A percentile compares a stretch with the other conserved stretches of the same genome.
Conservation (phyloP, 2,329 filamentous ascomycete species). For the Chrysosporium keratinophilum region DNA sequence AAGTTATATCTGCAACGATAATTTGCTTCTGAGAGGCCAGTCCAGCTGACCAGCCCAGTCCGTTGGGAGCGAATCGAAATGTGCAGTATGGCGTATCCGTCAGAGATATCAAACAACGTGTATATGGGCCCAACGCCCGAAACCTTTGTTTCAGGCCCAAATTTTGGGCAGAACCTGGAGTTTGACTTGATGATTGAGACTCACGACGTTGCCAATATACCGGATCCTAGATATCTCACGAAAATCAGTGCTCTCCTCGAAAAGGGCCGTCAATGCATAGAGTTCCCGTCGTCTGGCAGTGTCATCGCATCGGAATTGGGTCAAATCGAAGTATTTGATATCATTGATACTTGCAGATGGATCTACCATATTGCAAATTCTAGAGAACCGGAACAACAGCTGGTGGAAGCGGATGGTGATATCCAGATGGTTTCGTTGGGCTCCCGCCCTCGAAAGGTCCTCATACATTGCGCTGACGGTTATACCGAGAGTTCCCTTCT, state of each 20-base stretch:
- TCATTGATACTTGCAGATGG: conserved; percentile 81
- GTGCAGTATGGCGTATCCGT: conserved; percentile 82
- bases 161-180: conserved; percentile 43
- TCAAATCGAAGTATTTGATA: conserved; percentile 68
- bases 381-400: conserved; percentile 17
- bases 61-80: conserved; percentile 84
- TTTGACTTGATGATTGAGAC: conserved; percentile 85
- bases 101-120: conserved; percentile 80
- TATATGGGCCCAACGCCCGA: conserved; percentile 77
- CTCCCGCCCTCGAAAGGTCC: conserved; percentile 53
- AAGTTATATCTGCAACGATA: conserved; percentile 21
- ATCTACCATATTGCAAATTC: conserved; percentile 74
- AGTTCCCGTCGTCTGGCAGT: conserved; percentile 92
- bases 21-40: not conserved
- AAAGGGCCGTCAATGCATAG: conserved; percentile 48
- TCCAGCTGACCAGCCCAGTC: conserved; percentile 33
- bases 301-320: conserved; percentile 77
- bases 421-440: conserved; percentile 40
- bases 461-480: conserved; percentile 89
- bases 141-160: conserved; percentile 25
- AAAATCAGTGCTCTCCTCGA: conserved; percentile 50
- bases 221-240: conserved; percentile 56
- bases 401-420: conserved; percentile 46
- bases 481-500: conserved; percentile 92
- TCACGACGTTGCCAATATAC: conserved; percentile 69